Evolutionary conservation across 2,329 filamentous ascomycete species (phyloP).

Genomic region (Aspergillus aculeatinus): DNA sequence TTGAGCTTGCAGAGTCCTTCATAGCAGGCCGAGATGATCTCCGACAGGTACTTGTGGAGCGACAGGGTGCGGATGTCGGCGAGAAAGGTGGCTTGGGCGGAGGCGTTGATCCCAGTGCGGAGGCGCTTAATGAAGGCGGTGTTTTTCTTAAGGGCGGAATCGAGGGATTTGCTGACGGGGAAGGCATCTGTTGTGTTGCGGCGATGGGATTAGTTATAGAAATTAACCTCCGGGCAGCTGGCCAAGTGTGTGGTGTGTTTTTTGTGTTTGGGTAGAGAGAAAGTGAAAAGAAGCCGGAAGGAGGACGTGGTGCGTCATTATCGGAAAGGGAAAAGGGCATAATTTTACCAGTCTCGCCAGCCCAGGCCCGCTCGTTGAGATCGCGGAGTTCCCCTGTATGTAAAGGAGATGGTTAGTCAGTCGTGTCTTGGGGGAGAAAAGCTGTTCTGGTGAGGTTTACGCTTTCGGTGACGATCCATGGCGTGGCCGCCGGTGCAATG

Average conservation of each 20-base stretch:
- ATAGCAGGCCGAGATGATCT: constrained; percentile 93
- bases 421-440: background rate
- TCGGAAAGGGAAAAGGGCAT: background rate
- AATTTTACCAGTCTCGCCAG: constrained; percentile 73
- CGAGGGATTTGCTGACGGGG: constrained; percentile 72
- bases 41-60: constrained; percentile 92
- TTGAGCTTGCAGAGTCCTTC: constrained; percentile 92
- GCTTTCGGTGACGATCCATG: constrained; percentile 53
- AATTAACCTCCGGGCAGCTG: constrained; percentile 12
- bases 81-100: constrained; percentile 78
- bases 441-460: constrained; percentile 31
- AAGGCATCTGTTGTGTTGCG: constrained; percentile 64
- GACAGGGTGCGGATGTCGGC: constrained; percentile 88
- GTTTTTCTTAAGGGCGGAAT: constrained; percentile 96
- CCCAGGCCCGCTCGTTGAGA: constrained; percentile 84
- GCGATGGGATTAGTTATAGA: constrained; percentile 23
- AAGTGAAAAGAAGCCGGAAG: constrained; percentile 13
- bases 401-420: background rate
- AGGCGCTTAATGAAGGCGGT: constrained; percentile 97
- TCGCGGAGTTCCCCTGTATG: constrained; percentile 78
- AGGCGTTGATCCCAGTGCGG: constrained; percentile 79
- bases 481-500: constrained; percentile 23
- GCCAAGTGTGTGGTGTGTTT: constrained; percentile 10
- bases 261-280: background rate
- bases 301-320: background rate